Conservation (phyloP, 1,284 basidiomycete genomes). For the Exsudoporus floridanus region DNA sequence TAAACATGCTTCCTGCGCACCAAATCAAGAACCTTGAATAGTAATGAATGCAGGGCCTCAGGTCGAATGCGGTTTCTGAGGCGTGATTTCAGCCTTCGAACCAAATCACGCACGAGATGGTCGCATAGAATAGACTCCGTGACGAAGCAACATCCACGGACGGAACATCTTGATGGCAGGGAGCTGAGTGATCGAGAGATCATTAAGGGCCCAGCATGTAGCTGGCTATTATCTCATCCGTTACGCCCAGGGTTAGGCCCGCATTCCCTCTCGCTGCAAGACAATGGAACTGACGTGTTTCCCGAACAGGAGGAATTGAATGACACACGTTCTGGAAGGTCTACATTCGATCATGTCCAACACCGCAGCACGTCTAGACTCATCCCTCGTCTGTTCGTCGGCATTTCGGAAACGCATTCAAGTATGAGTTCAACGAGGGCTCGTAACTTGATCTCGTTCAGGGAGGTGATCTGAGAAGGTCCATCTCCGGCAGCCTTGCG, state of each 20-base stretch:
- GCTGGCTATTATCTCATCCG: slow-evolving; percentile 74
- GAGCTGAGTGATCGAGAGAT: slow-evolving; percentile 85
- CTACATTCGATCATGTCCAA: slow-evolving; percentile 57
- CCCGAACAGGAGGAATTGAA: slow-evolving; percentile 61
- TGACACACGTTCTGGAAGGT: slow-evolving; percentile 78
- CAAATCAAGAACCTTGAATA: slow-evolving; percentile 10
- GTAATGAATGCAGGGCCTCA: slow-evolving; percentile 27
- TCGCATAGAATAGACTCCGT: slow-evolving; percentile 28
- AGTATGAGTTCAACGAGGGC: slow-evolving; percentile 81
- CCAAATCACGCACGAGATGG: slow-evolving; percentile 51
- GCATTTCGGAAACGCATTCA: slow-evolving; percentile 76
- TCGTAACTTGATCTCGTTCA: slow-evolving; percentile 78
- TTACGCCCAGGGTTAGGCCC: slow-evolving; percentile 67
- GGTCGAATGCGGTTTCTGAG: slow-evolving; percentile 65
- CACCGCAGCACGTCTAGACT: slow-evolving; percentile 44
- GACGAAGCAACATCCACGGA: slow-evolving; percentile 42
- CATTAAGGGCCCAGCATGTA: slow-evolving; percentile 67
- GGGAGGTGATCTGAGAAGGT: slow-evolving; percentile 75
- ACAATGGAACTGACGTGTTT: slow-evolving; percentile 5
- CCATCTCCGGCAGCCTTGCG: slow-evolving; percentile 14
- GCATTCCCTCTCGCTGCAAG: slow-evolving; percentile 1
- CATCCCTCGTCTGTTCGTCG: slow-evolving; percentile 68
- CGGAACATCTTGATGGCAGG: slow-evolving; percentile 61
- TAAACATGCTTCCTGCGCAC: slow-evolving; percentile 29
- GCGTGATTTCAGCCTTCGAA: slow-evolving; percentile 79